Conservation (phyloP, 257 asterid genomes). For the Solanum etuberosum region DNA sequence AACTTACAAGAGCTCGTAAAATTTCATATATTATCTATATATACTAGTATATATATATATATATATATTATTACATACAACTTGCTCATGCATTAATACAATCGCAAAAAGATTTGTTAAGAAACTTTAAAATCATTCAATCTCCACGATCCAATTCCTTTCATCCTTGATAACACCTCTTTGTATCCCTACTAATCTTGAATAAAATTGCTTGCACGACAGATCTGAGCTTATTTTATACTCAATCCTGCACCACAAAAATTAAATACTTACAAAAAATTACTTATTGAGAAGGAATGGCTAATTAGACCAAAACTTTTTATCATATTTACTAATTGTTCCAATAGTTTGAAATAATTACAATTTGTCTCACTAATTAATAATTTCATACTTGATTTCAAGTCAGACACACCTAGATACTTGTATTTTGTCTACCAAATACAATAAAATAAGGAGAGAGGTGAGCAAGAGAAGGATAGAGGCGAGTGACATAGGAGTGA, state of each 20-base stretch:
- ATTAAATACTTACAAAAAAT: not conserved
- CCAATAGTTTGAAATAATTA: too few species aligned
- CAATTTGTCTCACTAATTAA: too few species aligned
- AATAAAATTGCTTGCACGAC: conserved; percentile 23
- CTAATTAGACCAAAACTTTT: too few species aligned
- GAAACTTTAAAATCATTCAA: conserved; percentile 6
- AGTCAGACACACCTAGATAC: too few species aligned
- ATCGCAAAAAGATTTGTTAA: not conserved
- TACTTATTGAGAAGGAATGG: not conserved
- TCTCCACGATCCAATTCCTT: conserved; percentile 49
- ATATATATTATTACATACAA: too few species aligned
- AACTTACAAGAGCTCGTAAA: not conserved
- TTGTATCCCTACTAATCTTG: conserved; percentile 41
- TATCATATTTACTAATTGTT: too few species aligned
- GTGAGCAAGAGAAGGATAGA: too few species aligned
- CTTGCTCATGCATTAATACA: not conserved
- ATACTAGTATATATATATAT: too few species aligned
- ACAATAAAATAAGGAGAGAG: too few species aligned
- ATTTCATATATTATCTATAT: not conserved
- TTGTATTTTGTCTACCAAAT: too few species aligned
- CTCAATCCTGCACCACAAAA: conserved; percentile 30
- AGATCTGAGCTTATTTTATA: conserved; percentile 26
- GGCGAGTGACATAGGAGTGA: too few species aligned
- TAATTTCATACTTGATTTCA: not conserved
- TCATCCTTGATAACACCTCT: conserved; percentile 43